Evolutionary conservation across 441 rosid species (phyloP).

Genomic region (Gossypium davidsonii): DNA sequence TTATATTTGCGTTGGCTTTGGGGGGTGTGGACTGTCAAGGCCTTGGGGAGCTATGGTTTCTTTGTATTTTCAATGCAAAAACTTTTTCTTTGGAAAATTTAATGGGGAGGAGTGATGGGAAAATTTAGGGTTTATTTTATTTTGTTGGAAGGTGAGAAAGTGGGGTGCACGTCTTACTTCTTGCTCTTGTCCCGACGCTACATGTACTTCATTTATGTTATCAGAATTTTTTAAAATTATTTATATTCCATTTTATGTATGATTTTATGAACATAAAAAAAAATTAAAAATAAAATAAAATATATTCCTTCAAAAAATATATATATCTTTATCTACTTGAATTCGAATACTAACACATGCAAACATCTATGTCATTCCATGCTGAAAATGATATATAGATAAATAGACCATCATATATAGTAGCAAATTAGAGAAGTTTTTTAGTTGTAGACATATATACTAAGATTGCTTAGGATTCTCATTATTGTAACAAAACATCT

Average conservation of each 20-base stretch:
- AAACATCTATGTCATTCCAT: not conserved
- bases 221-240: not conserved
- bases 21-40: slow-evolving; percentile 15
- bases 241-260: not conserved
- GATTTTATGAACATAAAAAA: not conserved
- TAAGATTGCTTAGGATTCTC: not conserved
- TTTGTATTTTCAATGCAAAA: slow-evolving; percentile 12
- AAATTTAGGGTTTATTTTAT: slow-evolving; percentile 39
- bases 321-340: not conserved
- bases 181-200: slow-evolving; percentile 22
- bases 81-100: not conserved
- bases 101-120: slow-evolving; percentile 11
- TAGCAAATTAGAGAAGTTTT: not conserved
- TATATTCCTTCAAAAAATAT: not conserved
- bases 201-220: not conserved
- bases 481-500: too few species aligned
- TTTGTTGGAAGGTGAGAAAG: slow-evolving; percentile 25
- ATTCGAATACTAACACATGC: not conserved
- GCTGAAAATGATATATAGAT: not conserved
- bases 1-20: slow-evolving; percentile 16
- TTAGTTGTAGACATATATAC: not conserved
- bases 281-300: not conserved
- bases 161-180: slow-evolving; percentile 53
- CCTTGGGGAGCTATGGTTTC: slow-evolving; percentile 23
- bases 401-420: too few species aligned